Evolutionary conservation across 352 stramenopile genomes (phyloP).

Genomic region (Globisporangium recalcitrans): DNA sequence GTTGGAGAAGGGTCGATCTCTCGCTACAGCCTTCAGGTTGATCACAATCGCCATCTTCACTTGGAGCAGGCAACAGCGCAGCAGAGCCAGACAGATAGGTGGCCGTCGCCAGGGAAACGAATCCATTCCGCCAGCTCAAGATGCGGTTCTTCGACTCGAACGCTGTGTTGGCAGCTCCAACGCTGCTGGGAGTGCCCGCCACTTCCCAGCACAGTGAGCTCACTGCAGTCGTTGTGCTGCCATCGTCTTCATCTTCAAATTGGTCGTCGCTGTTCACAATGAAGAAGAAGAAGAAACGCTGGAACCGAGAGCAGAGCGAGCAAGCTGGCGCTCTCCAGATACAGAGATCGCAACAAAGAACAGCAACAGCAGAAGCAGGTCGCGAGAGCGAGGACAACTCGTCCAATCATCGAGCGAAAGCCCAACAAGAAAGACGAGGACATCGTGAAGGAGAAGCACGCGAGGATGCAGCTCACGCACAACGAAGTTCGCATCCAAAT

Average conservation of each 20-base stretch:
- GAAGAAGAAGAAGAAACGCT: not conserved
- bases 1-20: not conserved
- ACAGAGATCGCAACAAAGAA: not conserved
- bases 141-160: not conserved
- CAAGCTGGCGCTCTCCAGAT: not conserved
- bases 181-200: not conserved
- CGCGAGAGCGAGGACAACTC: not conserved
- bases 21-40: not conserved
- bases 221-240: too few relatives aligned
- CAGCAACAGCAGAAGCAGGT: not conserved
- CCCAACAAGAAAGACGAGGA: not conserved
- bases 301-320: not conserved
- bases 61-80: not conserved
- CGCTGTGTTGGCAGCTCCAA: not conserved
- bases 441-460: not conserved
- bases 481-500: not conserved
- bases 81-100: not conserved
- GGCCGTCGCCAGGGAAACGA: not conserved
- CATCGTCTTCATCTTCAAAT: not conserved
- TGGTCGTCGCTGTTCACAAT: slow-evolving; percentile 1
- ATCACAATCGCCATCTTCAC: not conserved
- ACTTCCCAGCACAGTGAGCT: not conserved
- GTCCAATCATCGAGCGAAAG: not conserved
- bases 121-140: not conserved
- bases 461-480: not conserved